Base-by-base conservation (phyloP, 345 rosid species). In the Gossypium arboreum region DNA sequence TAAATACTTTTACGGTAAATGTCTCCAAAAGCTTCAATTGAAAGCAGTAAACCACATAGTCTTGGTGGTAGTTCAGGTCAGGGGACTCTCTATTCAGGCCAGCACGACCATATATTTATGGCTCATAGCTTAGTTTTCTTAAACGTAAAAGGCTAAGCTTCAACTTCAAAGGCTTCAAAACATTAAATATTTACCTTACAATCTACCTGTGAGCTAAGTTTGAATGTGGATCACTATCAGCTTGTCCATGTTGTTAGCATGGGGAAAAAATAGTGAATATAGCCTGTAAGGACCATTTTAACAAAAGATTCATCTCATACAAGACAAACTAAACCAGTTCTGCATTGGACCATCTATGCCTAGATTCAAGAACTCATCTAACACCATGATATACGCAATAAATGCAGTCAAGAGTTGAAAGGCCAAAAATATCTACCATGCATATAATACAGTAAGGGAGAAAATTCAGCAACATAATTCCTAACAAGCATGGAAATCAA, bases 221-320 rank as follows among this genome's bases (percentile, higher is more conserved):
- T 47, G 29, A 67, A 13, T 47, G 18, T 67, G 48, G 70, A 51
- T 65, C 70, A 44, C 2, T 4, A 44, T 51, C 52, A 29, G 22
- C 34, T 15, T 62, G 45, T 11, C 11, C 18, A 62, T 13, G 44
- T 57, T 8, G 15, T 24, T 59, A 24, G n/a, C n/a, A 13, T 60
- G 43, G 43, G 4, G 18, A 15, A 62, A 44, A 62, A 34, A 3
- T 66, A 66, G 34, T 44, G 29, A 68, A 68, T 68, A 24, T 48
- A 24, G 72, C 72, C 56, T 24, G 12, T 39, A 67, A 22, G 39
- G 72, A 68, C 55, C 72, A 68, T 68, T 22, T 34, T 15, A 22
- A 2, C n/a, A 24, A 15, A 47, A 24, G 3, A 12, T 56, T 59
- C 41, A 5, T 55, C 25, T 55, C 24, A 55, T 9, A 18, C 9